Conservation (phyloP, 202 grass and related monocot species). For the Zizania palustris region DNA sequence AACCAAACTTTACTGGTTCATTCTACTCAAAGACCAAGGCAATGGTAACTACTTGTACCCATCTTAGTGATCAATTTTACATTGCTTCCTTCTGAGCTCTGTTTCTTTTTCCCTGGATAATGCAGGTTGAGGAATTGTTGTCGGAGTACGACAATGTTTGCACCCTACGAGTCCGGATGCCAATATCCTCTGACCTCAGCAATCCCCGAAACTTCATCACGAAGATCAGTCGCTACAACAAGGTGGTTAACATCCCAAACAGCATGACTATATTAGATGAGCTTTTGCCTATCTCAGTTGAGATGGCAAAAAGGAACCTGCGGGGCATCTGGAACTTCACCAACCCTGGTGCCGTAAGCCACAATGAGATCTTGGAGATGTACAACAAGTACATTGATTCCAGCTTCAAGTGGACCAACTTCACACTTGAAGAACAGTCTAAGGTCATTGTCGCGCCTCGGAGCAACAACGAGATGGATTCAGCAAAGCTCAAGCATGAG, state of each 20-base stretch:
- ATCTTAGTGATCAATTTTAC: conserved; percentile 17
- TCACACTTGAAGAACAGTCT: conserved; percentile 76
- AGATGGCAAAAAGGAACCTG: conserved; percentile 70
- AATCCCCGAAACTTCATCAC: conserved; percentile 85
- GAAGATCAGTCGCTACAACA: conserved; percentile 71
- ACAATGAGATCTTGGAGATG: conserved; percentile 85
- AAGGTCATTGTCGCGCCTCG: conserved; percentile 75
- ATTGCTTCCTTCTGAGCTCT: conserved; percentile 17
- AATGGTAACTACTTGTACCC: conserved; percentile 52
- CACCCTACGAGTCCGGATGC: conserved; percentile 71
- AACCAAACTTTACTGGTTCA: conserved; percentile 71
- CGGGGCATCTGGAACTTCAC: conserved; percentile 80
- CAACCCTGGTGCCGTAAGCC: conserved; percentile 71
- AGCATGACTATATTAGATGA: conserved; percentile 88
- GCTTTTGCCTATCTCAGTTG: conserved; percentile 72
- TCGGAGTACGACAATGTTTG: conserved; percentile 78
- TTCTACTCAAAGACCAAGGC: conserved; percentile 90
- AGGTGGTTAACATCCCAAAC: conserved; percentile 81
- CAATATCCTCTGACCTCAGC: conserved; percentile 71
- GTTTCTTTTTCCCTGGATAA: conserved; percentile 28
- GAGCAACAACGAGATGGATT: conserved; percentile 81
- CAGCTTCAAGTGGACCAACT: conserved; percentile 72
- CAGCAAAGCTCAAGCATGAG: conserved; percentile 68
- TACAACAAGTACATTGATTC: conserved; percentile 67
- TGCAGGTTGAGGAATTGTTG: conserved; percentile 78